phyloP scores from a whole-genome alignment of 148 eudicot genomes.

The Heliosperma pusillum region DNA sequence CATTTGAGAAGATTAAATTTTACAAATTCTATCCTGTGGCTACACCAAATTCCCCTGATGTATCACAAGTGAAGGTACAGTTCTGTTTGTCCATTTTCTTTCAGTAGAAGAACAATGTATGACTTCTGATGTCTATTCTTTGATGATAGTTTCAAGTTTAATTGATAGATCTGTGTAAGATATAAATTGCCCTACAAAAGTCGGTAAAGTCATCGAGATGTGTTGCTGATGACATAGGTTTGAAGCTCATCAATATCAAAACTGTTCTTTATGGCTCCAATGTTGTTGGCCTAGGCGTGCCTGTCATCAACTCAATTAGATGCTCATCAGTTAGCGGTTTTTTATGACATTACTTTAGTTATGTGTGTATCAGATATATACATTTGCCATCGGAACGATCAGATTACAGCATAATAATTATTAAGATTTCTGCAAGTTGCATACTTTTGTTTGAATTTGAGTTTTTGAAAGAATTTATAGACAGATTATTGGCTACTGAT shows the following conservation, averaged over 20 bases:
- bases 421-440: not conserved
- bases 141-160: not conserved
- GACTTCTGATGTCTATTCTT: not conserved
- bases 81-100: not conserved
- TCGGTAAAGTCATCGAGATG: not conserved
- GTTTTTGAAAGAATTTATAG: not conserved
- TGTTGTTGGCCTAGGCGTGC: not conserved
- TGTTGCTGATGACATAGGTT: not conserved
- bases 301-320: not conserved
- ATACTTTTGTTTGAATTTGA: not conserved
- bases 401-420: too few species aligned
- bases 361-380: not conserved
- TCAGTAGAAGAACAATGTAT: not conserved
- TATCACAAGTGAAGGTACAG: slow-evolving; percentile 77
- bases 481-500: not conserved
- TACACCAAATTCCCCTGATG: slow-evolving; percentile 77
- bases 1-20: slow-evolving; percentile 66
- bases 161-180: not conserved
- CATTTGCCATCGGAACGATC: not conserved
- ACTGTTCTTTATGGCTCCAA: not conserved
- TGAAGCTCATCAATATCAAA: not conserved
- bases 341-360: not conserved
- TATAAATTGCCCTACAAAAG: not conserved
- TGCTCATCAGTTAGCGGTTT: not conserved
- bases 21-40: slow-evolving; percentile 89